Evolutionary conservation across 2,329 filamentous ascomycete genomes (phyloP).

Genomic region (Aspergillus uvarum): DNA sequence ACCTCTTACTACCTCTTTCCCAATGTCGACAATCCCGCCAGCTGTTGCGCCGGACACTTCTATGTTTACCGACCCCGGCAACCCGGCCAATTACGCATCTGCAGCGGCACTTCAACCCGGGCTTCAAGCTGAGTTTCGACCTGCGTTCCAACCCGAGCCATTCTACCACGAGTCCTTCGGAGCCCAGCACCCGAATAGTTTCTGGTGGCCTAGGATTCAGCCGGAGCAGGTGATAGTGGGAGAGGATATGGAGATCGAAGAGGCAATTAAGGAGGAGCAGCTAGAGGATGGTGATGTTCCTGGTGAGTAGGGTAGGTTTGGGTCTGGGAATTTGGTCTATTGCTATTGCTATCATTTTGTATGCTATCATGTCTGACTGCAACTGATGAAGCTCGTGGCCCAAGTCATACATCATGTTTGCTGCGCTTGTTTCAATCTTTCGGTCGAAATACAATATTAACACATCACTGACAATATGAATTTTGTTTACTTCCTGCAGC

Average conservation of each 20-base stretch:
- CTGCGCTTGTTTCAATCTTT: no score
- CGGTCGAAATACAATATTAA: no score
- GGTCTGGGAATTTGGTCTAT: background rate
- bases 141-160: no score
- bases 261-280: background rate
- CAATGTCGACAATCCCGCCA: constrained; percentile 8
- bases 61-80: no score
- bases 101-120: no score
- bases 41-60: background rate
- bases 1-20: constrained; percentile 8
- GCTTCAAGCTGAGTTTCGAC: no score
- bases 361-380: background rate
- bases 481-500: no score
- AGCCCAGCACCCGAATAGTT: background rate
- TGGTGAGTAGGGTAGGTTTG: background rate
- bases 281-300: background rate
- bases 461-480: no score
- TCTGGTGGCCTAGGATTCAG: background rate
- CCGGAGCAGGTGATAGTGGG: background rate
- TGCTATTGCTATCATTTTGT: background rate
- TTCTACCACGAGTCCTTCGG: background rate
- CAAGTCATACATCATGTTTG: no score
- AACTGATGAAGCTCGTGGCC: background rate
- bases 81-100: no score
- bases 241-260: background rate